Evolutionary conservation across 192 early-diverging fungal species (phyloP).

Genomic region (Linnemannia hyalina): DNA sequence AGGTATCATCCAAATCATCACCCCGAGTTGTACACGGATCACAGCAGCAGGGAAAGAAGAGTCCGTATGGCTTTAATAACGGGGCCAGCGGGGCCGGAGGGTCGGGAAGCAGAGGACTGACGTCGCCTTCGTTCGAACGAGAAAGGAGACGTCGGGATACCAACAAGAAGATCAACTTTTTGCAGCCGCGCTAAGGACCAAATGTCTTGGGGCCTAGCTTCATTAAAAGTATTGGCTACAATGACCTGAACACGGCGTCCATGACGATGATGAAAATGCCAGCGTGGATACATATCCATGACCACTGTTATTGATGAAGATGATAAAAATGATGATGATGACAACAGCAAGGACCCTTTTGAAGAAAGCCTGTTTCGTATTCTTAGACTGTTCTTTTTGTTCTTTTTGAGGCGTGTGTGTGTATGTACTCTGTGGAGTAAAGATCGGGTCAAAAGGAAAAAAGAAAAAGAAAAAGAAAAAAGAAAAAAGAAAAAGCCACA

Average conservation of each 20-base stretch:
- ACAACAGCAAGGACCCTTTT: no score
- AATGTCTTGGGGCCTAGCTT: background rate
- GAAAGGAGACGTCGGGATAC: constrained; percentile 10
- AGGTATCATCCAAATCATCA: background rate
- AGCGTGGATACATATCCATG: background rate
- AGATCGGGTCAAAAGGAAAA: background rate
- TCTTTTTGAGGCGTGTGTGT: no score
- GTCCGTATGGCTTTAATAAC: background rate
- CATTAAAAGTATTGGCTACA: background rate
- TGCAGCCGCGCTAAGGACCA: constrained; percentile 20
- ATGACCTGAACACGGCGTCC: background rate
- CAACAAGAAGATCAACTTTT: constrained; percentile 34
- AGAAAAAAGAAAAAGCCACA: background rate
- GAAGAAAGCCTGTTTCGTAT: no score
- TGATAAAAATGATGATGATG: no score
- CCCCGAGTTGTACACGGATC: background rate
- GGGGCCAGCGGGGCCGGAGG: background rate
- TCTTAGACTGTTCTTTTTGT: no score
- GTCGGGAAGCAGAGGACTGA: background rate
- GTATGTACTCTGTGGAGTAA: no score
- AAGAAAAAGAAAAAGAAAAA: background rate
- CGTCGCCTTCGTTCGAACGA: constrained; percentile 11
- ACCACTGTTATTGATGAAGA: no score
- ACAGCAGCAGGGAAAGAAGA: constrained; percentile 16
- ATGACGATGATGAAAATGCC: background rate